Conservation (phyloP, 805 yeast species). For the Barnettozyma vustinii region DNA sequence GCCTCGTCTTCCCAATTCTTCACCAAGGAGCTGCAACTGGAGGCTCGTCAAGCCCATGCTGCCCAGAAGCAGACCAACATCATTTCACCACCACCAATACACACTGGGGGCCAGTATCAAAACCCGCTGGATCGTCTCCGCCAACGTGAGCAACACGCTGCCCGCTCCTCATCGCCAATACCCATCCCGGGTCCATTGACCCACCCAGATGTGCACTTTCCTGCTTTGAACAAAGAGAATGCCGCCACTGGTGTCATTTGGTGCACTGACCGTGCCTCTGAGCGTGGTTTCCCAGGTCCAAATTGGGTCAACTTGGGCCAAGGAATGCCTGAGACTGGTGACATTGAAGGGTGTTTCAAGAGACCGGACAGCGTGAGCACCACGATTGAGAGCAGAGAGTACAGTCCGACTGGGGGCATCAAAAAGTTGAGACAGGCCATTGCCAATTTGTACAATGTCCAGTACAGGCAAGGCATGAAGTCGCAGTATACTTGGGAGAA, state of each 20-base stretch:
- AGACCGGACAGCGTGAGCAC: conserved; percentile 45
- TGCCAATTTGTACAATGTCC: conserved; percentile 49
- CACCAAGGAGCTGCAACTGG: conserved; percentile 6
- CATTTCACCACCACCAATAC: neutral
- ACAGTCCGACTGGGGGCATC: conserved; percentile 57
- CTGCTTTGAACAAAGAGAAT: conserved; percentile 54
- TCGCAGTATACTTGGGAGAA: conserved; percentile 56
- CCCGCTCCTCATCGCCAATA: conserved; percentile 35
- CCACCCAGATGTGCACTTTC: conserved; percentile 42
- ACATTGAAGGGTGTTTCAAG: conserved; percentile 50
- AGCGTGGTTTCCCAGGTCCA: conserved; percentile 41
- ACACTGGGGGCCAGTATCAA: neutral
- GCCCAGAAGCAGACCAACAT: neutral
- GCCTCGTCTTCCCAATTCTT: conserved; percentile 22
- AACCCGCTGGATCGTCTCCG: conserved; percentile 6
- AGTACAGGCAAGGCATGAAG: conserved; percentile 41
- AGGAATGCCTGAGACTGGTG: conserved; percentile 63
- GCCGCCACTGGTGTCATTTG: conserved; percentile 60
- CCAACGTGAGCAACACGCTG: conserved; percentile 2
- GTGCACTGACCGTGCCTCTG: conserved; percentile 58
- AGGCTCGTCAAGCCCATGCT: neutral
- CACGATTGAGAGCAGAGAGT: conserved; percentile 45
- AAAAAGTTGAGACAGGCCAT: conserved; percentile 51
- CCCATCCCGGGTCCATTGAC: conserved; percentile 45
- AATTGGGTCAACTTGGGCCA: conserved; percentile 59